Percentiles rank a stretch among this genome's conserved stretches.
Conservation (phyloP, 495 filamentous ascomycete genomes). For the Talaromyces wortmannii region DNA sequence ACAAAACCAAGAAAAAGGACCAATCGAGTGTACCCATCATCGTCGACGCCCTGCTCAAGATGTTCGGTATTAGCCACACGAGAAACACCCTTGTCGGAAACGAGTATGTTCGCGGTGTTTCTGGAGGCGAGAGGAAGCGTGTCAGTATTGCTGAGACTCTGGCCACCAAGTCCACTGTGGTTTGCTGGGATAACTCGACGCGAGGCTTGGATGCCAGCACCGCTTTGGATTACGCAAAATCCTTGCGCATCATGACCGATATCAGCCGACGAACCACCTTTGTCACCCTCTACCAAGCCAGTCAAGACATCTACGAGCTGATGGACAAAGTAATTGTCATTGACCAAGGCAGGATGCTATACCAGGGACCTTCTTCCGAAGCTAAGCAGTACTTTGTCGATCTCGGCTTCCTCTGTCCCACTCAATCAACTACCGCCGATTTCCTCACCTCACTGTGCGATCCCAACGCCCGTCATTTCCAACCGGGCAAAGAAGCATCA, state of each 20-base stretch:
- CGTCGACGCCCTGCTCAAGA: slow-evolving; percentile 54
- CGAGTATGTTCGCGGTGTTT: slow-evolving; percentile 70
- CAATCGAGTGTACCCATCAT: slow-evolving; percentile 61
- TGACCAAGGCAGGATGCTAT: slow-evolving; percentile 59
- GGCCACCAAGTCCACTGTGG: slow-evolving; percentile 57
- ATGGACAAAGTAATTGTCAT: slow-evolving; percentile 74
- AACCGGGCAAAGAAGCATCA: slow-evolving; percentile 55
- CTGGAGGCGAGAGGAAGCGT: slow-evolving; percentile 66
- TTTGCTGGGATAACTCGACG: slow-evolving; percentile 70
- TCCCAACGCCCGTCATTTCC: slow-evolving; percentile 58
- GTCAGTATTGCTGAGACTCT: slow-evolving; percentile 66
- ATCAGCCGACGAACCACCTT: slow-evolving; percentile 74
- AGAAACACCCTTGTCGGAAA: slow-evolving; percentile 80
- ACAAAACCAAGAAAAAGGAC: slow-evolving; percentile 74
- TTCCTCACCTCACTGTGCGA: slow-evolving; percentile 75
- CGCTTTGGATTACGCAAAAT: slow-evolving; percentile 72
- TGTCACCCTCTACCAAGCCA: slow-evolving; percentile 79
- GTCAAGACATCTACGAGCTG: slow-evolving; percentile 74
- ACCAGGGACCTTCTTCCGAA: slow-evolving; percentile 53
- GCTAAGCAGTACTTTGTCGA: slow-evolving; percentile 64
- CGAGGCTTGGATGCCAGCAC: slow-evolving; percentile 76
- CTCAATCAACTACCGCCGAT: slow-evolving; percentile 65
- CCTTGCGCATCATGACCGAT: slow-evolving; percentile 75
- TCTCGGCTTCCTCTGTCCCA: slow-evolving; percentile 60
- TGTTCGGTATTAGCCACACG: slow-evolving; percentile 78